Evolutionary conservation across 768 basidiomycete species (phyloP).

Genomic region (Suillus variegatus): DNA sequence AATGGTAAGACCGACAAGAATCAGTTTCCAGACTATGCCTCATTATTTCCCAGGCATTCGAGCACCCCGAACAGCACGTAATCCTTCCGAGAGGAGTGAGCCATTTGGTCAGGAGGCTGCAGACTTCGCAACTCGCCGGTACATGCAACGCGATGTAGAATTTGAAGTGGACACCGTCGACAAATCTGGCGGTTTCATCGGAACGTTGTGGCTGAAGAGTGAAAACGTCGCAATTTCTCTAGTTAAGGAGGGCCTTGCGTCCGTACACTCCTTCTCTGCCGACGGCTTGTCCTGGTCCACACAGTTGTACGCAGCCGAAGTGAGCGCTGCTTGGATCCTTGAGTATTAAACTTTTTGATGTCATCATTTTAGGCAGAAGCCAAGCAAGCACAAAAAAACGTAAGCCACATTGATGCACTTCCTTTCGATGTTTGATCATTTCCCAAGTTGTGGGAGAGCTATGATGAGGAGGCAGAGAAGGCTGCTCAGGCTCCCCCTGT

Average conservation of each 20-base stretch:
- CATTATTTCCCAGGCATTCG: conserved; percentile 67
- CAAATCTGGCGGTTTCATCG: conserved; percentile 96
- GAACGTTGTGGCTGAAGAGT: conserved; percentile 78
- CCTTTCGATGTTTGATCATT: conserved; percentile 5
- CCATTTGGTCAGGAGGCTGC: conserved; percentile 84
- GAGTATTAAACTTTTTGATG: not conserved
- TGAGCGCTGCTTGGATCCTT: conserved; percentile 24
- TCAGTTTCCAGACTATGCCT: conserved; percentile 7
- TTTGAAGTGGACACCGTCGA: conserved; percentile 89
- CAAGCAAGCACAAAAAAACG: conserved; percentile 75
- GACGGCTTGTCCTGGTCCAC: conserved; percentile 78
- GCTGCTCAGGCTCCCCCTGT: conserved; percentile 46
- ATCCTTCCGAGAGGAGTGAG: conserved; percentile 80
- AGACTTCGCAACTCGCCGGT: conserved; percentile 75
- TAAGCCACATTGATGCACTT: conserved; percentile 38
- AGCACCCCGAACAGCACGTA: conserved; percentile 85
- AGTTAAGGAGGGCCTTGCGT: conserved; percentile 83
- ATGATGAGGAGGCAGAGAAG: conserved; percentile 72
- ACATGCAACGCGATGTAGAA: conserved; percentile 95
- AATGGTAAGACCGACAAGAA: conserved; percentile 51
- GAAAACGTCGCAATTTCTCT: conserved; percentile 88
- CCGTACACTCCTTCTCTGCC: conserved; percentile 86
- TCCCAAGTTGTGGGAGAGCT: conserved; percentile 81
- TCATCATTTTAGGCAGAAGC: conserved; percentile 64
- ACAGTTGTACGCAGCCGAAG: conserved; percentile 86